phyloP scores from a whole-genome alignment of 2,329 filamentous ascomycete species.

The Phialocephala subalpina region DNA sequence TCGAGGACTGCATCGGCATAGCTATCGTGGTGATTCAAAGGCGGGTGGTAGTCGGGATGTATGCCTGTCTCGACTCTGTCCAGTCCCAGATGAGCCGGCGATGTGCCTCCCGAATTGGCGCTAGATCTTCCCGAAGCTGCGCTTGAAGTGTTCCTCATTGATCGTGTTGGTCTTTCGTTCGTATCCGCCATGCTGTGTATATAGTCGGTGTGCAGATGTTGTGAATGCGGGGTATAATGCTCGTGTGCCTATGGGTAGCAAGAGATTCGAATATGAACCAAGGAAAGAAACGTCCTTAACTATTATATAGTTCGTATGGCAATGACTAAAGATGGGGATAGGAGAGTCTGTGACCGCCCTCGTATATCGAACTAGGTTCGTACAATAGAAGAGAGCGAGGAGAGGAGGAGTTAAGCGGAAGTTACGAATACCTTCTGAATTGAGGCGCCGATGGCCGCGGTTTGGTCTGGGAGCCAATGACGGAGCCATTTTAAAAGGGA shows the following conservation, averaged over 20 bases:
- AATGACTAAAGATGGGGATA: neutral
- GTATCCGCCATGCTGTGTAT: slow-evolving; percentile 25
- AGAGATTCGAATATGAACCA: neutral
- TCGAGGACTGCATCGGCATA: slow-evolving; percentile 20
- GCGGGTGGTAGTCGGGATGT: slow-evolving; percentile 32
- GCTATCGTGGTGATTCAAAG: slow-evolving; percentile 22
- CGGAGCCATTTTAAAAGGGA: neutral
- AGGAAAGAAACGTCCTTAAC: neutral
- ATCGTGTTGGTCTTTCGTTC: slow-evolving; percentile 12
- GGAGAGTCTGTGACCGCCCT: neutral
- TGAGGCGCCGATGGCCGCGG: neutral
- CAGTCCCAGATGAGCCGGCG: slow-evolving; percentile 21
- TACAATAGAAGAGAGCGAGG: neutral
- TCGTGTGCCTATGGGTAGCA: neutral
- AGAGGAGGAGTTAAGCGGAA: neutral
- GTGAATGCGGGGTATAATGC: slow-evolving; percentile 1
- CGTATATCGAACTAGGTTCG: neutral
- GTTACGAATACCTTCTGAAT: neutral
- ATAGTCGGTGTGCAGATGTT: neutral
- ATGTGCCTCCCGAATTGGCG: slow-evolving; percentile 15
- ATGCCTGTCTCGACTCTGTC: slow-evolving; percentile 33
- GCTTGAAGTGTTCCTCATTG: slow-evolving; percentile 24
- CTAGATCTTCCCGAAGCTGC: slow-evolving; percentile 26
- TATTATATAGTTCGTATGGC: neutral
- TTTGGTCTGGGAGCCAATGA: neutral